Base-by-base conservation (phyloP, 2,329 filamentous ascomycete genomes). In the Ophiocordyceps unilateralis region DNA sequence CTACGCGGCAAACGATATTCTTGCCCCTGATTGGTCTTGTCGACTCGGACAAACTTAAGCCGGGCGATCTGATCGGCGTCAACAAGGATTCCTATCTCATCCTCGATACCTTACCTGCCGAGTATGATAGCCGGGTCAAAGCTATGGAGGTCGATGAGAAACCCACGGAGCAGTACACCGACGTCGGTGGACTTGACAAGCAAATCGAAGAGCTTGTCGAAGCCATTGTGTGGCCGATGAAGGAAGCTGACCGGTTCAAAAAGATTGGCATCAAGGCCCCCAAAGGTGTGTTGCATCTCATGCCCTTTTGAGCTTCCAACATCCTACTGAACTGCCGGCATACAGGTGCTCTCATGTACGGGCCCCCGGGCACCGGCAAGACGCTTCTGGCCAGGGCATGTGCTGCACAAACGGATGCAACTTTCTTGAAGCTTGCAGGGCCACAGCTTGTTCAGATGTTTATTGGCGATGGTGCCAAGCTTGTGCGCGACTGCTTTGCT, bases 61-160 rank as follows among this genome's bases (percentile, higher is more conserved):
- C 91, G 2, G 89, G 81, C 54, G 93, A 98, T 58, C 74, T 98
- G 40, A 98, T 98, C 48, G 91, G 91, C 63, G 88, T 98, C 45
- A 96, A 98, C 64, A 98, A 98, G 68, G 93, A 98, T 57, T 96
- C 89, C 45, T 98, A 98, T 61, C 78, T 98, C 30, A 85, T 98
- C 50, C 74, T 98, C 45, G 93, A 98, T 59, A 98, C 91, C 21
- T 72, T 98, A 51, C 91, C 91, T 1, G 91, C 91, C 40, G 93
- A 98, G 63, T 98, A 98, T 58, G 91, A 98, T 60, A 96, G 89
- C 66, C 79, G 91, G 62, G 91, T 98, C 51, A 98, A 98, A 70
- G 93, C 93, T 30, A 98, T 98, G 91, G 93, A 98, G 69, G 91
- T 98, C 8, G 91, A 98, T 56, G 93, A 98, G 74, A 98, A 98